Base-by-base conservation (phyloP, 1,284 basidiomycete genomes). In the Rugosomyces carneus region DNA sequence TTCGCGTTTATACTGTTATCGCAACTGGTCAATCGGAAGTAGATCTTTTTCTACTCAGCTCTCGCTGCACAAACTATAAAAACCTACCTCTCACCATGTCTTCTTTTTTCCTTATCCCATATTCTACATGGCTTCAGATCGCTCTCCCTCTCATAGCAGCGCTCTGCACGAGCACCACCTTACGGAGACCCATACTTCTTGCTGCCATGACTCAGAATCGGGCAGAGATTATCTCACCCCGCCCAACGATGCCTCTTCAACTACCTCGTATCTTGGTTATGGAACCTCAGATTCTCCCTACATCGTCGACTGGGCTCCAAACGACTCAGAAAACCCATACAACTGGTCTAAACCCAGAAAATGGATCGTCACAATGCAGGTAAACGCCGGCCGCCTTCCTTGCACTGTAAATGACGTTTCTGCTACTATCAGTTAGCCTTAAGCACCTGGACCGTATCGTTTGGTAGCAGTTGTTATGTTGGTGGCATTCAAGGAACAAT, bases 251-350 rank as follows among this genome's bases (percentile, higher is more conserved):
- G 3, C 21, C 21, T 23, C 21, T 4, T 3, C 7, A 23, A 23
- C 21, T 23, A 23, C 21, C 34, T 47, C 49, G 8, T 69, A 67
- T 53, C 56, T 64, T 3, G 77, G 77, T 13, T 59, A 54, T 15
- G 78, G 77, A 19, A 76, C 76, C 20, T 45, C 37, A 3, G 62
- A 72, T 29, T 71, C 78, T 52, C 78, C 79, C 16, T 79, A 68
- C 52, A 57, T 80, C 39, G 75, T 83, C 46, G 71, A 75, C 51
- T 82, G 79, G 80, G 67, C 73, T 26, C 55, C 66, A 0, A 65
- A 71, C 40, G 81, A 84, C 52, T 62, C 69, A 10, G 75, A 78
- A 39, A 75, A 83, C 55, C 83, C 83, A 1, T 81, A 79, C 63
- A 82, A 80, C 57, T 86, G 81, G 79, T 55, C 66, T 1, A 71